These are phyloP conservation scores for Mucor ambiguus DNA, from an alignment of 371 early-diverging fungal species.

Conservation along the genomic window DNA sequence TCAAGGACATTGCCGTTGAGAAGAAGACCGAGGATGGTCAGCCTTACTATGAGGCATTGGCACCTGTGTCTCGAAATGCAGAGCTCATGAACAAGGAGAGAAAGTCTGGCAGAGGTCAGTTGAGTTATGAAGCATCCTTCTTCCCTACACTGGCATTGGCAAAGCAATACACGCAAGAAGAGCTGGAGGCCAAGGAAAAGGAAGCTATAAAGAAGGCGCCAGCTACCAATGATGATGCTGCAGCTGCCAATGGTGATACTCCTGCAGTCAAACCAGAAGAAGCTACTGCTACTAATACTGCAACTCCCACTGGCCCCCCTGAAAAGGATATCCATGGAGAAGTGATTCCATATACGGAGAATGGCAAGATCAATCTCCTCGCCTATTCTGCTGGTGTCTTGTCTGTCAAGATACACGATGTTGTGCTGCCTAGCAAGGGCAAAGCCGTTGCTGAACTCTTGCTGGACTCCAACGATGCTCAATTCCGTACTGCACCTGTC, in stretches of 20 bases:
- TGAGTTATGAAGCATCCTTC: conserved; percentile 66
- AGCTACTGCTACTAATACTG: not conserved
- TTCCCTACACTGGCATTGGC: conserved; percentile 63
- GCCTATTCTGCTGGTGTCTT: conserved; percentile 34
- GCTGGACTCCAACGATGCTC: conserved; percentile 38
- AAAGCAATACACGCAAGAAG: conserved; percentile 34
- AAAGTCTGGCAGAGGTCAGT: conserved; percentile 54
- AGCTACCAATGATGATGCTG: conserved; percentile 6
- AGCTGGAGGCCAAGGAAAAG: conserved; percentile 8
- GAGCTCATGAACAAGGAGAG: conserved; percentile 60
- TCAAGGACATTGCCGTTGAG: conserved; percentile 30
- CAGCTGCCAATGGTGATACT: not conserved
- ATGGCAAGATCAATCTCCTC: conserved; percentile 23
- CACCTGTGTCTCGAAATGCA: conserved; percentile 44
- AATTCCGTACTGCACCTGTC: conserved; percentile 26
- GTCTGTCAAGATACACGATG: conserved; percentile 33
- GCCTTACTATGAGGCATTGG: conserved; percentile 34
- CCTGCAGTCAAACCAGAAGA: not conserved
- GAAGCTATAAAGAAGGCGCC: not conserved
- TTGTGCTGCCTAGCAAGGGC: conserved; percentile 13
- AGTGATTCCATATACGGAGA: conserved; percentile 23
- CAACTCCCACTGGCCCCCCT: conserved; percentile 6
- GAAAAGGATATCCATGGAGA: conserved; percentile 37
- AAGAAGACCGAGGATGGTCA: conserved; percentile 22
- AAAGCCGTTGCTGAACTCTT: conserved; percentile 33